phyloP scores from a whole-genome alignment of 2,329 filamentous ascomycete species.

The Cercospora nicotianae region DNA sequence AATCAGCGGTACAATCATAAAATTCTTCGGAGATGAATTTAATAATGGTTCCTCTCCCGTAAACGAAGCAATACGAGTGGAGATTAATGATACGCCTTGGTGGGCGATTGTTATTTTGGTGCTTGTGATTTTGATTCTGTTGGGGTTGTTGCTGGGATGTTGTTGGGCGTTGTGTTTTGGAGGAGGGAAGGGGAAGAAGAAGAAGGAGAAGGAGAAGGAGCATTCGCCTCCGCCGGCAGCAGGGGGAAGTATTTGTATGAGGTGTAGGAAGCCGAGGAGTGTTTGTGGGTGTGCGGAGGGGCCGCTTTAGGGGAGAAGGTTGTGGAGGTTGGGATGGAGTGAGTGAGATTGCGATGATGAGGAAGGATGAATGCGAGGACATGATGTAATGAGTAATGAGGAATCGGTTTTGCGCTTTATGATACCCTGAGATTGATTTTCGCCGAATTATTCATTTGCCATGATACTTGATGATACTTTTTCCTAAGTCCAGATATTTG shows the following conservation, averaged over 20 bases:
- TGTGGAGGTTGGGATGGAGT: neutral
- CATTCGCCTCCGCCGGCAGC: neutral
- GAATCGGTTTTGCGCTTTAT: neutral
- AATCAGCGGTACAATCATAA: neutral
- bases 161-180: neutral
- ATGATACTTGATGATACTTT: no score
- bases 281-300: neutral
- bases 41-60: neutral
- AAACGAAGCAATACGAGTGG: neutral
- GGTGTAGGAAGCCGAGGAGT: neutral
- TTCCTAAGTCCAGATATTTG: no score
- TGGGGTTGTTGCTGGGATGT: neutral
- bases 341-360: neutral
- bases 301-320: neutral
- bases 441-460: no score
- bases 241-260: neutral
- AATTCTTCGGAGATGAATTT: neutral
- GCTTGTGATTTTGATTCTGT: neutral
- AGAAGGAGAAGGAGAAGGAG: neutral
- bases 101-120: neutral
- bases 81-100: neutral
- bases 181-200: neutral
- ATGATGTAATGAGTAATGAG: neutral
- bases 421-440: neutral
- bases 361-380: no score